Base-by-base conservation (phyloP, 768 basidiomycete genomes). In the Rhodosporidiobolus sp. region DNA sequence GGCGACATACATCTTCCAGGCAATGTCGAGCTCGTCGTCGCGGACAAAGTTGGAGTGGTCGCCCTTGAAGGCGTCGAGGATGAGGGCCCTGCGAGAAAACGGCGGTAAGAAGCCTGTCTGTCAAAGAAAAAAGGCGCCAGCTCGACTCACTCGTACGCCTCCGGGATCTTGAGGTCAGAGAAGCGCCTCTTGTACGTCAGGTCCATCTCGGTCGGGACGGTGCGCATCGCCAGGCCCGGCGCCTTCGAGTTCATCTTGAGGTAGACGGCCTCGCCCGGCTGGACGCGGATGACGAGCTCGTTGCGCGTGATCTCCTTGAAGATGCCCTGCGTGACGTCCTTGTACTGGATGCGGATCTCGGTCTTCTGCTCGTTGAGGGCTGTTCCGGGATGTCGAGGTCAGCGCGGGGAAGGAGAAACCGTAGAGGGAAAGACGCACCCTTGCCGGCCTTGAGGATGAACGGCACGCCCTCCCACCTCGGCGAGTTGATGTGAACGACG, bases 21-120 rank as follows among this genome's bases (percentile, higher is more conserved):
- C 96, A 63, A 89, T 88, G 79, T 97, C 95, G 77, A 99, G 85
- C 82, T 99, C 95, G 82, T 99, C 95, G 81, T 97, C 87, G 73
- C 95, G 88, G 69, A 99, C 95, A 84, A 99, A 99, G 85, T 99
- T 99, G 35, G 93, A 95, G 83, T 97, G 94, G 79, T 99, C 95
- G n/a, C 95, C 95, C 80, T 89, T 91, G 82, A 99, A 86, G 22
- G 92, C 92, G 79, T 99, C 95, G 69, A 97, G 85, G 79, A 99
- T 94, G 70, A 99, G 88, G 17, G 90, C 89, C 83, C 97, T 83
- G 76, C 26, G 26, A 20, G 9, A 30, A 35, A 24, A n/a, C 17
- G 14, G 50, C 52, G 6, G 11, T 50, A 11, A 63, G 61, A 7
- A 19, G 11, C 8, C 22, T 20, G 28, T 30, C 20, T 30, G 46